A percentile compares a stretch with the other conserved stretches of the same genome.
Evolutionary conservation across 2,329 filamentous ascomycete genomes (phyloP).

Genomic region (Fusarium sp.): DNA sequence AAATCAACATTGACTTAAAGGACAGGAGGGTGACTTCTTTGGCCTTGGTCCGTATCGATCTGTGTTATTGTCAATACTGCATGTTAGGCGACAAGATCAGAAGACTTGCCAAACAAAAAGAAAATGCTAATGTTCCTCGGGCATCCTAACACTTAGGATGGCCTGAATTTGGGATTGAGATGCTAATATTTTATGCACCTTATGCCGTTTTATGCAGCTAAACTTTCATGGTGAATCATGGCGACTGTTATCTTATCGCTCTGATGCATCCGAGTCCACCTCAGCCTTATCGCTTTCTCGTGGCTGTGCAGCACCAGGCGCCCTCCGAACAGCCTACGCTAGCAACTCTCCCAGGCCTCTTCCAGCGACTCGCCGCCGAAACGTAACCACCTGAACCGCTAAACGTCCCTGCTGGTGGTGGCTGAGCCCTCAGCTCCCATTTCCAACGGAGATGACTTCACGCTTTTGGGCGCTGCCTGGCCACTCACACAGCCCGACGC

Average conservation of each 20-base stretch:
- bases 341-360: background rate
- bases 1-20: background rate
- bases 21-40: background rate
- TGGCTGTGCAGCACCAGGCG: slow-evolving; percentile 5
- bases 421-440: slow-evolving; percentile 19
- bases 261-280: background rate
- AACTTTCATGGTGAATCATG: background rate
- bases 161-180: background rate
- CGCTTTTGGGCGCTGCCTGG: background rate
- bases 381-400: background rate
- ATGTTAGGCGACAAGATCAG: background rate
- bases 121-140: background rate
- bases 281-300: background rate
- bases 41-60: background rate
- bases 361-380: background rate
- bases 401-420: slow-evolving; percentile 15
- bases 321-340: slow-evolving; percentile 17
- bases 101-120: background rate
- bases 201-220: background rate
- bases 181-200: background rate
- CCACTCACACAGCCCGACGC: slow-evolving; percentile 15
- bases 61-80: background rate
- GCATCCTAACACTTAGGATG: background rate
- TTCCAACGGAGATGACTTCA: slow-evolving; percentile 9
- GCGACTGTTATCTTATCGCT: background rate